Evolutionary conservation across 331 rosid species (phyloP), one percentile per base, ranked within the genome.

Genomic region (Malus hybrid): DNA sequence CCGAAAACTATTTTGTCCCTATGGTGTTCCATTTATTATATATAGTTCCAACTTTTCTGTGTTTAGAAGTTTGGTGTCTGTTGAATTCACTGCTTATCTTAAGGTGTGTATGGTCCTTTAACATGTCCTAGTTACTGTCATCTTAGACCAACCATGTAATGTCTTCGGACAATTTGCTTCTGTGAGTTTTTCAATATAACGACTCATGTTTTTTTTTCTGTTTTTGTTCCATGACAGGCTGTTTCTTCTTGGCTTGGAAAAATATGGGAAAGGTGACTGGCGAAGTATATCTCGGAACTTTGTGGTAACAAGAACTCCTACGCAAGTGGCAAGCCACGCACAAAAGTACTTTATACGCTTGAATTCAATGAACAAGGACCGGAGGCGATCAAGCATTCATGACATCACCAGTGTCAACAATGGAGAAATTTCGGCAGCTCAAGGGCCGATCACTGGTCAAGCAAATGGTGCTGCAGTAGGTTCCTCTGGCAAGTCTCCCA

Each of bases 261-360:
- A 94, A 73, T 92, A 90, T 56, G 99, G 99, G 56, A 87, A 90
- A 85, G 99, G 99, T 12, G 96, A 94, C 80, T 94, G 99, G 99
- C 87, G 93, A 75, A 90, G 97, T 65, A 94, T 94, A 87, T 94
- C 99, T 3, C 89, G 97, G 52, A 90, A 92, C 82, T 92, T 81
- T 76, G 99, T 94, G 68, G 96, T 92, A 67, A 92, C 97, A 33
- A 88, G 96, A 80, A 92, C 97, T 19, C 99, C 97, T 6, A 94
- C 99, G 4, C 99, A 94, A 84, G 97, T 94, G 64, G 99, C 99
- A 77, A 94, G 99, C 86, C 99, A 94, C 75, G 99, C 99, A 71
- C 99, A 94, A 63, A 94, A 94, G 67, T 94, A 94, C 81, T 90
- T 88, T 82, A 88, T 92, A 63, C 96, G 97, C 48, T 84, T 88